phyloP scores from a whole-genome alignment of 1,284 basidiomycete genomes.

The Tylopilus orsonianus region DNA sequence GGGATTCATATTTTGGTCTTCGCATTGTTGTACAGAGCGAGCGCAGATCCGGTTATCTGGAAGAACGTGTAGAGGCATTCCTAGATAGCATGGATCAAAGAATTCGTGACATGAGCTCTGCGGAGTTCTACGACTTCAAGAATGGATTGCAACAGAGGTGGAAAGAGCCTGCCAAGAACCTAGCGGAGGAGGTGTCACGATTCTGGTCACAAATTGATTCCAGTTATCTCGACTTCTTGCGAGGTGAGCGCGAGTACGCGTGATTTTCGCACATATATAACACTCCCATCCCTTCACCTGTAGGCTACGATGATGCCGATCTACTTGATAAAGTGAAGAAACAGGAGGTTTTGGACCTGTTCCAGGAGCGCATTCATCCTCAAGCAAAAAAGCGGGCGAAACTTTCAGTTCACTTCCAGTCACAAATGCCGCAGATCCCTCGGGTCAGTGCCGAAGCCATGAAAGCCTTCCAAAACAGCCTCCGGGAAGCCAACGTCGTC shows the following conservation, averaged over 20 bases:
- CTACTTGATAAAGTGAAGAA: constrained; percentile 54
- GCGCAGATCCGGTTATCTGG: constrained; percentile 80
- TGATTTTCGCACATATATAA: background rate
- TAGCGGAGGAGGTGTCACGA: constrained; percentile 58
- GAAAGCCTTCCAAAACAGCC: constrained; percentile 57
- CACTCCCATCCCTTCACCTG: background rate
- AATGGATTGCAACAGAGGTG: constrained; percentile 60
- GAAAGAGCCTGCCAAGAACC: constrained; percentile 76
- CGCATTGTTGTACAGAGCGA: constrained; percentile 94
- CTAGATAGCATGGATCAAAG: constrained; percentile 66
- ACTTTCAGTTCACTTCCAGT: constrained; percentile 78
- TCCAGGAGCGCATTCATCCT: constrained; percentile 71
- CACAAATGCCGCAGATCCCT: constrained; percentile 59
- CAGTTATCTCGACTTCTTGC: constrained; percentile 67
- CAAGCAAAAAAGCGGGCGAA: constrained; percentile 71
- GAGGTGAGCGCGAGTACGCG: constrained; percentile 44
- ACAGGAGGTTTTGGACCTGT: constrained; percentile 76
- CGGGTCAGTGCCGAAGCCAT: constrained; percentile 69
- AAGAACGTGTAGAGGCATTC: constrained; percentile 88
- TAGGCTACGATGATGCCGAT: constrained; percentile 28
- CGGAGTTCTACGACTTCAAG: constrained; percentile 68
- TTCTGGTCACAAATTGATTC: constrained; percentile 74
- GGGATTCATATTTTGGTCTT: constrained; percentile 73
- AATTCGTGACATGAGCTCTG: constrained; percentile 58
- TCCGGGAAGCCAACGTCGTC: constrained; percentile 52